Evolutionary conservation across 2,329 filamentous ascomycete genomes (phyloP).

Genomic region (Hypoxylon sp.): DNA sequence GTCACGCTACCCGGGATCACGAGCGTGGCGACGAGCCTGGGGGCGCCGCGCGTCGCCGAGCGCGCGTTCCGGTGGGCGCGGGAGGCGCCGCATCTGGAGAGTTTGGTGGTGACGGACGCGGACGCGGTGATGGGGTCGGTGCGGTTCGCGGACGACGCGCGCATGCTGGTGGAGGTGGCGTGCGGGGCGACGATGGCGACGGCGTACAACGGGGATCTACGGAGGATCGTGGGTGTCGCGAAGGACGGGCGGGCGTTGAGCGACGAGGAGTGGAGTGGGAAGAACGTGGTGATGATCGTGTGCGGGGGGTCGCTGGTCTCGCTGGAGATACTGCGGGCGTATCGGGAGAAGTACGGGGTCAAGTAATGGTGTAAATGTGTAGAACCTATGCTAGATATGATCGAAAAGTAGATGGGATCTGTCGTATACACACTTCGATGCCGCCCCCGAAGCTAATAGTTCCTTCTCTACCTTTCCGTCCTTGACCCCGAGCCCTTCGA

Average conservation of each 20-base stretch:
- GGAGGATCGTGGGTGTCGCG: conserved; percentile 72
- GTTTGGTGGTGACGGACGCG: conserved; percentile 75
- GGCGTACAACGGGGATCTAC: conserved; percentile 73
- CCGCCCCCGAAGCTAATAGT: not conserved
- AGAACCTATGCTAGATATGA: too few relatives aligned
- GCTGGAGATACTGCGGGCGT: conserved; percentile 69
- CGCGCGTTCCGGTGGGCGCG: conserved; percentile 74
- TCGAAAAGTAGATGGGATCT: conserved; percentile 16
- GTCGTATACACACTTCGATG: conserved; percentile 37
- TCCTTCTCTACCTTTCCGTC: not conserved
- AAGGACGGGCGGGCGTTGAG: conserved; percentile 51
- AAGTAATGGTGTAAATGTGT: too few relatives aligned
- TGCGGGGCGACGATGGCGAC: conserved; percentile 84
- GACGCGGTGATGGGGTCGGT: conserved; percentile 84
- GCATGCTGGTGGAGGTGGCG: conserved; percentile 83
- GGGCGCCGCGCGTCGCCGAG: conserved; percentile 76
- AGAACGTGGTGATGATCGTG: conserved; percentile 84
- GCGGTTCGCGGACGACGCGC: conserved; percentile 83
- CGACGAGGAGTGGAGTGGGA: conserved; percentile 70
- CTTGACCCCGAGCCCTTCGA: conserved; percentile 48
- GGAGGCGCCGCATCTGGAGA: conserved; percentile 59
- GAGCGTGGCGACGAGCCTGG: conserved; percentile 79
- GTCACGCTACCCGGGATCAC: conserved; percentile 78
- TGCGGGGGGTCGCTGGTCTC: conserved; percentile 82
- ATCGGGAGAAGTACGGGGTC: conserved; percentile 62